Percentiles rank a stretch among this genome's conserved stretches.
These are phyloP conservation scores for Emydomyces testavorans DNA, from an alignment of 2,329 filamentous ascomycete species.

Conservation along the genomic window DNA sequence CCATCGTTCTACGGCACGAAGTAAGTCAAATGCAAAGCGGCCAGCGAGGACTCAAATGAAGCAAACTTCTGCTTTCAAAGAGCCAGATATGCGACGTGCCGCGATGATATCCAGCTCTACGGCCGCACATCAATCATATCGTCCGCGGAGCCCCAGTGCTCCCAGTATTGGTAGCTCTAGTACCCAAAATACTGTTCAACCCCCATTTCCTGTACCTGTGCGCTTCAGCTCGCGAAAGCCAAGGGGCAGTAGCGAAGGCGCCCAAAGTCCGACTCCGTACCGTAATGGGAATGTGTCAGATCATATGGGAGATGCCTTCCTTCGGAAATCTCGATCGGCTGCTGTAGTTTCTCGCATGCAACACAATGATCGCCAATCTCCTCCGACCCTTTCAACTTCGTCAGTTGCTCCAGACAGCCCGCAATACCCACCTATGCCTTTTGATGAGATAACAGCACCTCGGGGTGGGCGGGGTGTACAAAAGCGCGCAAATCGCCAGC, in stretches of 20 bases:
- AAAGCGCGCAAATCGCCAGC: constrained; percentile 20
- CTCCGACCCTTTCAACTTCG: constrained; percentile 50
- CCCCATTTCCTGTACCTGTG: constrained; percentile 85
- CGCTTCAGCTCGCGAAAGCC: constrained; percentile 75
- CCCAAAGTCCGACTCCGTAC: constrained; percentile 60
- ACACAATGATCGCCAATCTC: constrained; percentile 38
- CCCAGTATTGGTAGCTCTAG: constrained; percentile 32
- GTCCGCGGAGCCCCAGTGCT: constrained; percentile 43
- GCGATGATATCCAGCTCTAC: constrained; percentile 73
- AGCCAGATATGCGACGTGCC: constrained; percentile 59
- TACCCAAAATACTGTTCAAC: constrained; percentile 33
- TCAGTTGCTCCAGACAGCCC: constrained; percentile 59
- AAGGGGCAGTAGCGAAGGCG: constrained; percentile 61
- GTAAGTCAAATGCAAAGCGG: constrained; percentile 16
- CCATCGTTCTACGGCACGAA: constrained; percentile 13
- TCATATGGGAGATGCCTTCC: constrained; percentile 45
- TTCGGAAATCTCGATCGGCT: constrained; percentile 77
- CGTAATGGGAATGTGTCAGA: constrained; percentile 44
- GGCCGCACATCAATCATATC: constrained; percentile 48
- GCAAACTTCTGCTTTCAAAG: constrained; percentile 35
- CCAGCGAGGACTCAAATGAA: constrained; percentile 31
- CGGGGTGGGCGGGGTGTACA: constrained; percentile 24
- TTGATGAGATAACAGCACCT: constrained; percentile 55
- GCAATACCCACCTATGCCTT: constrained; percentile 51
- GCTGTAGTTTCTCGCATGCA: constrained; percentile 52